phyloP scores from a whole-genome alignment of 106 monocot species.

The Alisma plantagoaquatica region DNA sequence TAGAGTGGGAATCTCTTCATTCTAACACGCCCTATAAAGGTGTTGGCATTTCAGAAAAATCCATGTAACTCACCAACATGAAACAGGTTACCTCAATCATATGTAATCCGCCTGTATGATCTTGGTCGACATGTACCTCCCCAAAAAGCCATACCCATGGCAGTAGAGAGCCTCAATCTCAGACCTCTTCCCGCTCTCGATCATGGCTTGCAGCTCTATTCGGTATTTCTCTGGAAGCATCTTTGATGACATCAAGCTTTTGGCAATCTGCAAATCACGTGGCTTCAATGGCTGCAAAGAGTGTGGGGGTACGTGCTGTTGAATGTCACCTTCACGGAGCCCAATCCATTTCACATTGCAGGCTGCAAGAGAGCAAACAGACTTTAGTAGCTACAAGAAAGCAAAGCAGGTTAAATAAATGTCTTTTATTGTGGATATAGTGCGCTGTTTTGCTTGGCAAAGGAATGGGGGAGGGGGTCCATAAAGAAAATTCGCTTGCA shows the following conservation, averaged over 20 bases:
- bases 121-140: constrained; percentile 56
- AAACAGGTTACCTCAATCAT: too few species aligned
- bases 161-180: constrained; percentile 85
- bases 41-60: too few species aligned
- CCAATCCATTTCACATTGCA: constrained; percentile 99
- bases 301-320: constrained; percentile 33
- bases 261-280: constrained; percentile 64
- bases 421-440: too few species aligned
- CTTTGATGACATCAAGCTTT: constrained; percentile 69
- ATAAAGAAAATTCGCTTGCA: too few species aligned
- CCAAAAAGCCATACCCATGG: constrained; percentile 71
- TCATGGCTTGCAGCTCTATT: constrained; percentile 49
- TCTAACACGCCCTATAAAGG: too few species aligned
- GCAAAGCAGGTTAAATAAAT: background rate
- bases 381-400: background rate
- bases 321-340: constrained; percentile 59
- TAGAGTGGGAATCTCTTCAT: too few species aligned
- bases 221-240: constrained; percentile 57
- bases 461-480: too few species aligned
- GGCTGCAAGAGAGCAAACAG: constrained; percentile 30
- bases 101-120: constrained; percentile 78
- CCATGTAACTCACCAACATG: too few species aligned
- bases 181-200: constrained; percentile 33
- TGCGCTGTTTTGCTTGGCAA: too few species aligned
- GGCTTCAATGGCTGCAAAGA: constrained; percentile 45